A percentile compares a stretch with the other conserved stretches of the same genome.
These are phyloP conservation scores for Neurospora sp. DNA, from an alignment of 495 filamentous ascomycete genomes.

Conservation along the genomic window DNA sequence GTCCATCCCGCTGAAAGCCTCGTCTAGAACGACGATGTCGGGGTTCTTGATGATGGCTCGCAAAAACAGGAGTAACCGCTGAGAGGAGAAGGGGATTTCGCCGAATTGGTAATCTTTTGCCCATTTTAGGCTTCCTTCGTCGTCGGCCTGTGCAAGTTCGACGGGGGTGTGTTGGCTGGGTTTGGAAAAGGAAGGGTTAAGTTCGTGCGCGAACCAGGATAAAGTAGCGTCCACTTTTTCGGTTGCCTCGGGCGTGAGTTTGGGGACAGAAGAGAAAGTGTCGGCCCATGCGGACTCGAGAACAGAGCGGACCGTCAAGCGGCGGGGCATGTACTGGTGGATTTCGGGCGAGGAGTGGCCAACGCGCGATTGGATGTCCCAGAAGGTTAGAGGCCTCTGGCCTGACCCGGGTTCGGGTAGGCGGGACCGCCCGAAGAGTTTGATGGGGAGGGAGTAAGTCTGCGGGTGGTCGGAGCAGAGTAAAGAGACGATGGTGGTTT, in stretches of 20 bases:
- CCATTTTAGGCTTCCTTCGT: slow-evolving; percentile 44
- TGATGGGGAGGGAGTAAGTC: slow-evolving; percentile 79
- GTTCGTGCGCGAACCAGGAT: slow-evolving; percentile 62
- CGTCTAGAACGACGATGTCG: slow-evolving; percentile 85
- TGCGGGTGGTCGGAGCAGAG: slow-evolving; percentile 95
- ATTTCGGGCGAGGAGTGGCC: slow-evolving; percentile 92
- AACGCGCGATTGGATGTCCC: slow-evolving; percentile 81
- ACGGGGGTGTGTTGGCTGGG: background rate
- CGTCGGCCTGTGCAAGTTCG: background rate
- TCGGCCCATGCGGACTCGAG: slow-evolving; percentile 84
- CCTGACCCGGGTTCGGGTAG: slow-evolving; percentile 58
- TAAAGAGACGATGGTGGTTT: slow-evolving; percentile 85
- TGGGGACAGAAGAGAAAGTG: slow-evolving; percentile 64
- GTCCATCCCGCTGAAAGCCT: slow-evolving; percentile 87
- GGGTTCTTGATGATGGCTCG: slow-evolving; percentile 73
- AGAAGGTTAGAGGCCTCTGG: slow-evolving; percentile 68
- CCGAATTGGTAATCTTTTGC: slow-evolving; percentile 62
- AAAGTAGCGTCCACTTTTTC: slow-evolving; percentile 54
- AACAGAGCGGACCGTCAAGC: slow-evolving; percentile 61
- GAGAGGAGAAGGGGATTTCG: slow-evolving; percentile 63
- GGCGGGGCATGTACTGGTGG: slow-evolving; percentile 80
- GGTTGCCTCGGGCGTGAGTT: slow-evolving; percentile 42
- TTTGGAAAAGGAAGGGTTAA: slow-evolving; percentile 40
- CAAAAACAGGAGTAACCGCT: slow-evolving; percentile 77
- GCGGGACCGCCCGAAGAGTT: slow-evolving; percentile 71